phyloP scores from a whole-genome alignment of 257 asterid species.

The Oldenlandia corymbosa region DNA sequence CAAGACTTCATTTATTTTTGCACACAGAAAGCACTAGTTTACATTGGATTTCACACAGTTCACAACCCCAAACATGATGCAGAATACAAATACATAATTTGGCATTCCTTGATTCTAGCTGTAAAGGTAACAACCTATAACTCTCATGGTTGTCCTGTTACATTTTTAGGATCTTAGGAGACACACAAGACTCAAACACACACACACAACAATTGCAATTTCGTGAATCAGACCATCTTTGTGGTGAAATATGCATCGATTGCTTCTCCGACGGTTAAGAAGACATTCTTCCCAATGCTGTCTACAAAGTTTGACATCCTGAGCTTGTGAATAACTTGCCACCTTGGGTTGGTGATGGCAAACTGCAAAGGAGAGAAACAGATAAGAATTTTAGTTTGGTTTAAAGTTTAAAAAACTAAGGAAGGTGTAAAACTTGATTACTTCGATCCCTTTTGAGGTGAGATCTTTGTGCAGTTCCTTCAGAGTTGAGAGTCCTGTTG shows the following conservation, averaged over 20 bases:
- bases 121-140: background rate
- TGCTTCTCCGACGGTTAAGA: slow-evolving; percentile 32
- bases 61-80: background rate
- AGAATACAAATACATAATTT: background rate
- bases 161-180: background rate
- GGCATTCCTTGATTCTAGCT: slow-evolving; percentile 4
- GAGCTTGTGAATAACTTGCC: slow-evolving; percentile 36
- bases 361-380: slow-evolving; percentile 23
- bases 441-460: slow-evolving; percentile 26
- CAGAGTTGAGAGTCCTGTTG: slow-evolving; percentile 26
- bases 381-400: background rate
- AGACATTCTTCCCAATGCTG: slow-evolving; percentile 29
- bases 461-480: slow-evolving; percentile 25
- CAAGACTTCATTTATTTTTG: background rate
- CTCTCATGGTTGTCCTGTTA: slow-evolving; percentile 1
- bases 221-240: slow-evolving; percentile 12
- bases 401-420: background rate
- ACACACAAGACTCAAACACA: background rate
- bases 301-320: slow-evolving; percentile 23
- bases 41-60: background rate
- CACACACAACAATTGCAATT: background rate
- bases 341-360: slow-evolving; percentile 32
- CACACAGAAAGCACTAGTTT: background rate
- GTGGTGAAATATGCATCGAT: slow-evolving; percentile 26
- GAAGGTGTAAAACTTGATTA: slow-evolving; percentile 4